A percentile compares a stretch with the other conserved stretches of the same genome.
phyloP scores from a whole-genome alignment of 106 monocot species.

The Dendrobium nobile region DNA sequence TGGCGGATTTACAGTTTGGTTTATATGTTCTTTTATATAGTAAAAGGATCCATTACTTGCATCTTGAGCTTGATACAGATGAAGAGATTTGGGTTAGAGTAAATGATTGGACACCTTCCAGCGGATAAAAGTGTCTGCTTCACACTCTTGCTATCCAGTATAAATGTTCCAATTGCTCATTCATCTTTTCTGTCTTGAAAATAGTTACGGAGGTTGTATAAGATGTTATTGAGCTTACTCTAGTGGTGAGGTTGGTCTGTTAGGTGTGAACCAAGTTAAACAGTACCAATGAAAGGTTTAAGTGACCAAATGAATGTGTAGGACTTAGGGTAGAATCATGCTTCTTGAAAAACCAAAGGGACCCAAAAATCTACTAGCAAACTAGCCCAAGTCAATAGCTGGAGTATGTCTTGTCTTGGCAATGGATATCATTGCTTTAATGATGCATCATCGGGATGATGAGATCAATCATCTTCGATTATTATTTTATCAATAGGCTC shows the following conservation, averaged over 20 bases:
- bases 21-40: neutral
- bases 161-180: neutral
- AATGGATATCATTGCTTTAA: no score
- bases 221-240: neutral
- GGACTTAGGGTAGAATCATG: no score
- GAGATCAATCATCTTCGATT: no score
- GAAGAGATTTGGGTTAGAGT: conserved; percentile 22
- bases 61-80: conserved; percentile 19
- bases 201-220: neutral
- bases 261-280: no score
- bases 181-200: neutral
- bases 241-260: neutral
- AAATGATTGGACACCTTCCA: conserved; percentile 18
- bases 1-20: neutral
- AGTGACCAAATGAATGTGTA: no score
- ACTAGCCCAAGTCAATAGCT: no score
- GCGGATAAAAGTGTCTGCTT: conserved; percentile 8
- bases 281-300: no score
- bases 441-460: no score
- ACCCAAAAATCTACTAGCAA: no score
- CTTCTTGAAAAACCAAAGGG: no score
- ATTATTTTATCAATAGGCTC: no score
- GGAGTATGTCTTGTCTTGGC: no score
- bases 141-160: neutral
- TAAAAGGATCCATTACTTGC: neutral